phyloP scores from a whole-genome alignment of 768 basidiomycete genomes.

The Pleurotus pulmonarius region DNA sequence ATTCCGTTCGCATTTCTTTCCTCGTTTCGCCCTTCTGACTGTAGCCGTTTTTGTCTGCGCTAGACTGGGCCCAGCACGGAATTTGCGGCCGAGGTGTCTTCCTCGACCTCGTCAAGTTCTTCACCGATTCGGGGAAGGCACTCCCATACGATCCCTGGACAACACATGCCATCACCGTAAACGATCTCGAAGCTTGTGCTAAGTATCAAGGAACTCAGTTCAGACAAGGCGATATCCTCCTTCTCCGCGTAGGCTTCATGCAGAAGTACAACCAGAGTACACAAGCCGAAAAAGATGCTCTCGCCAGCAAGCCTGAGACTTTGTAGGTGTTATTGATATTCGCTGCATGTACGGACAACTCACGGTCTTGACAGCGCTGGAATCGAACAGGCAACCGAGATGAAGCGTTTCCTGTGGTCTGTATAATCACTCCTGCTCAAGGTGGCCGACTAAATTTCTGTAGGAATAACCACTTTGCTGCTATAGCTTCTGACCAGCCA shows the following conservation, averaged over 20 bases:
- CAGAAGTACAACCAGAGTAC: constrained; percentile 45
- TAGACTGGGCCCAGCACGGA: constrained; percentile 71
- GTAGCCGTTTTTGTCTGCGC: too few relatives aligned
- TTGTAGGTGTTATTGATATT: constrained; percentile 37
- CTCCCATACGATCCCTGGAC: constrained; percentile 67
- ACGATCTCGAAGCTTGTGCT: constrained; percentile 57
- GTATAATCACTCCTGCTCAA: constrained; percentile 11
- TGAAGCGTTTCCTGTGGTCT: constrained; percentile 73
- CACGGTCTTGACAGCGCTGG: constrained; percentile 44
- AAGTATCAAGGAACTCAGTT: constrained; percentile 55
- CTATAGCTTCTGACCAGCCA: constrained; percentile 66
- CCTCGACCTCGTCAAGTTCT: constrained; percentile 57
- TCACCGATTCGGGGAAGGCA: constrained; percentile 31
- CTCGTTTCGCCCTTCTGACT: constrained; percentile 3
- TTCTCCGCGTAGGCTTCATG: constrained; percentile 61
- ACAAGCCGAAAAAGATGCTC: constrained; percentile 39
- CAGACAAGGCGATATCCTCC: constrained; percentile 54
- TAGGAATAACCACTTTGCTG: constrained; percentile 74
- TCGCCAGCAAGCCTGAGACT: constrained; percentile 40
- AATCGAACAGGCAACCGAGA: constrained; percentile 63
- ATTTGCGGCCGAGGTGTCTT: constrained; percentile 68
- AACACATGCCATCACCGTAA: constrained; percentile 46
- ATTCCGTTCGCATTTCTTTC: neutral
- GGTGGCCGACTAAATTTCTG: neutral
- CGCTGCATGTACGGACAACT: too few relatives aligned